Evolutionary conservation across 2,329 filamentous ascomycete genomes (phyloP).

Genomic region (Arthroderma uncinatum): DNA sequence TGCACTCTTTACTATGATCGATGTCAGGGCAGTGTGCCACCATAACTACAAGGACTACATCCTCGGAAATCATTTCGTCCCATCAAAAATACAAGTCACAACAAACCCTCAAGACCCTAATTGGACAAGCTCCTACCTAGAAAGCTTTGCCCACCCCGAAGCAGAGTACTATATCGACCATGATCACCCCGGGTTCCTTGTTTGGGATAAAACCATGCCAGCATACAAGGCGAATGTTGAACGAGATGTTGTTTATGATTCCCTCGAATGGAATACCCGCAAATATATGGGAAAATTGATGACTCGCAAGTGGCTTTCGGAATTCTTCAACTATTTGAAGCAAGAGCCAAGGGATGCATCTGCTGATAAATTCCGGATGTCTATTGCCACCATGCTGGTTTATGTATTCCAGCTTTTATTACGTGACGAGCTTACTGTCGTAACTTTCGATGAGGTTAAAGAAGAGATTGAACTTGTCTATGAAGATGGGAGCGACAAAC

Average conservation of each 20-base stretch:
- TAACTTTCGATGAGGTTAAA: conserved; percentile 79
- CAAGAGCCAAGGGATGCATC: conserved; percentile 79
- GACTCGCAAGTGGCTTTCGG: conserved; percentile 72
- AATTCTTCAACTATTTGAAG: conserved; percentile 86
- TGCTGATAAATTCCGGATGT: conserved; percentile 80
- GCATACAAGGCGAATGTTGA: conserved; percentile 63
- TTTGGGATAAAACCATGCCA: conserved; percentile 81
- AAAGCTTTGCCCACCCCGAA: conserved; percentile 62
- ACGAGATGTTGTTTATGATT: conserved; percentile 62
- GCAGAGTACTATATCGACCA: conserved; percentile 83
- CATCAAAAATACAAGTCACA: conserved; percentile 62
- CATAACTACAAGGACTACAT: conserved; percentile 85
- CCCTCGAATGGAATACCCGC: conserved; percentile 61
- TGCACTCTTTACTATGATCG: conserved; percentile 70
- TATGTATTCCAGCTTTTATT: conserved; percentile 86
- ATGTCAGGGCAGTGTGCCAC: conserved; percentile 71
- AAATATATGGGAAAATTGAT: conserved; percentile 69
- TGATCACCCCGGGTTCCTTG: conserved; percentile 90
- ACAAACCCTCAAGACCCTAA: conserved; percentile 63
- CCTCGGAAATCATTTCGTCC: conserved; percentile 63
- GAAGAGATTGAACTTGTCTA: conserved; percentile 67
- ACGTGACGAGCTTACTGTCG: conserved; percentile 57
- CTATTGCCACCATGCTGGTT: conserved; percentile 73
- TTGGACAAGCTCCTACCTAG: conserved; percentile 70
- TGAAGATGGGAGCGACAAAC: conserved; percentile 89